A percentile compares a stretch with the other conserved stretches of the same genome.
phyloP scores from a whole-genome alignment of 345 rosid genomes.

The Clarkia xantiana region DNA sequence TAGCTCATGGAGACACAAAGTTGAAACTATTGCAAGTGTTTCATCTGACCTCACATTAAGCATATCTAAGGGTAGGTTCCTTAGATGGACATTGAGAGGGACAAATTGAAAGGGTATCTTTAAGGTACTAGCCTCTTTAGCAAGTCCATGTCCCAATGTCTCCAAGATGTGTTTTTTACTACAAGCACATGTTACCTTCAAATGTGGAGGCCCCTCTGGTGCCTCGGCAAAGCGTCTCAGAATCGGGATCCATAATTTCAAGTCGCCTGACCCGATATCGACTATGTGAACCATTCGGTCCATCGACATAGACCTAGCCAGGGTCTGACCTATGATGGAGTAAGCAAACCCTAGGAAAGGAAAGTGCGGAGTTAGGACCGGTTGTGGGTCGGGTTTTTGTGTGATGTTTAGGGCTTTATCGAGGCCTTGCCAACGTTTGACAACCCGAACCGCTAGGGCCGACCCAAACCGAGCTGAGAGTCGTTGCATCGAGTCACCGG shows the following conservation, averaged over 20 bases:
- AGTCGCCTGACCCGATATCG: conserved; percentile 31
- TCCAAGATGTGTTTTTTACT: conserved; percentile 11
- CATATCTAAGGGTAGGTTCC: conserved; percentile 21
- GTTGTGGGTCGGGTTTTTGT: conserved; percentile 1
- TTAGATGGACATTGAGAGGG: conserved; percentile 17
- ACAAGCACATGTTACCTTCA: conserved; percentile 28
- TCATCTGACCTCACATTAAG: conserved; percentile 26
- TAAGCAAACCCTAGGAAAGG: conserved; percentile 23
- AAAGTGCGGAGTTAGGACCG: conserved; percentile 12
- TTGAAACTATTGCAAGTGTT: conserved; percentile 27
- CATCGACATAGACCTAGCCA: conserved; percentile 15
- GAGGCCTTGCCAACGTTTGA: conserved; percentile 41
- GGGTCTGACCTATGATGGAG: conserved; percentile 12
- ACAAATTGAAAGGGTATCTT: conserved; percentile 30
- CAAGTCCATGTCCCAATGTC: conserved; percentile 19
- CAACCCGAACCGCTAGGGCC: conserved; percentile 27
- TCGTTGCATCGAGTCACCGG: conserved; percentile 43
- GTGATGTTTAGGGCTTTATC: conserved; percentile 22
- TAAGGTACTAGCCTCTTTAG: conserved; percentile 28
- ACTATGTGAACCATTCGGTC: conserved; percentile 28
- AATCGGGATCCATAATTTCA: conserved; percentile 22
- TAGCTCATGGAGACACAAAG: conserved; percentile 28
- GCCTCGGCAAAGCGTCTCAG: conserved; percentile 19
- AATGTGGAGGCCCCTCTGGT: conserved; percentile 15
- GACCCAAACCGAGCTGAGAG: conserved; percentile 30